Evolutionary conservation across 495 filamentous ascomycete genomes (phyloP).

Genomic region (Aspergillus diversus): DNA sequence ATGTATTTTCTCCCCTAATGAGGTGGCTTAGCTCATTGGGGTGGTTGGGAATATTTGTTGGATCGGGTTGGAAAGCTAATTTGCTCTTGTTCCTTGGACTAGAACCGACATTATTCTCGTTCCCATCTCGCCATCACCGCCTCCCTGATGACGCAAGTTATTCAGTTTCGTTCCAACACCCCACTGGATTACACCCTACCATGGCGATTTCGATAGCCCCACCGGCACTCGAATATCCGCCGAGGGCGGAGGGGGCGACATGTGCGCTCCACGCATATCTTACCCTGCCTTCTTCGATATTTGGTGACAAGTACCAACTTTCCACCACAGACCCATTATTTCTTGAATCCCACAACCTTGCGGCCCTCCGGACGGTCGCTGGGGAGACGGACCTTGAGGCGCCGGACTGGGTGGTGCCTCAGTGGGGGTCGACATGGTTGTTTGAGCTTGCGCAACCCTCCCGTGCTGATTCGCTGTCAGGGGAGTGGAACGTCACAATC

Average conservation of each 20-base stretch:
- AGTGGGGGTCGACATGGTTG: slow-evolving; percentile 83
- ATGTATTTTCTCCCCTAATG: slow-evolving; percentile 30
- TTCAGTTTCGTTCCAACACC: slow-evolving; percentile 58
- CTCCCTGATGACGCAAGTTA: slow-evolving; percentile 49
- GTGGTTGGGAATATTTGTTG: slow-evolving; percentile 6
- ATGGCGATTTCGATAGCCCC: slow-evolving; percentile 60
- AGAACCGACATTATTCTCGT: slow-evolving; percentile 85
- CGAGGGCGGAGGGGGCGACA: slow-evolving; percentile 38
- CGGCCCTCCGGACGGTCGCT: slow-evolving; percentile 64
- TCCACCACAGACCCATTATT: slow-evolving; percentile 66
- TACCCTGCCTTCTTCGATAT: slow-evolving; percentile 81
- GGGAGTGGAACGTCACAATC: slow-evolving; percentile 71
- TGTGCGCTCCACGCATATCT: slow-evolving; percentile 84
- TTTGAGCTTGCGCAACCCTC: slow-evolving; percentile 67
- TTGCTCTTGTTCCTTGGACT: neutral
- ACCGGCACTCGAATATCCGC: slow-evolving; percentile 35
- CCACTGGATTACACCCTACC: slow-evolving; percentile 87
- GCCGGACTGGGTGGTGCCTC: slow-evolving; percentile 73
- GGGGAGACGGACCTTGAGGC: slow-evolving; percentile 92
- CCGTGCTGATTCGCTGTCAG: slow-evolving; percentile 19
- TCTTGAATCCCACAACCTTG: slow-evolving; percentile 75
- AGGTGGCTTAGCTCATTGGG: neutral
- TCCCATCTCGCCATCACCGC: slow-evolving; percentile 81
- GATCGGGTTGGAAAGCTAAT: slow-evolving; percentile 6
- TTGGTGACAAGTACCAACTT: slow-evolving; percentile 87